Evolutionary conservation across 169 alveolate genomes (phyloP).

Genomic region (Amoebophrya sp.): DNA sequence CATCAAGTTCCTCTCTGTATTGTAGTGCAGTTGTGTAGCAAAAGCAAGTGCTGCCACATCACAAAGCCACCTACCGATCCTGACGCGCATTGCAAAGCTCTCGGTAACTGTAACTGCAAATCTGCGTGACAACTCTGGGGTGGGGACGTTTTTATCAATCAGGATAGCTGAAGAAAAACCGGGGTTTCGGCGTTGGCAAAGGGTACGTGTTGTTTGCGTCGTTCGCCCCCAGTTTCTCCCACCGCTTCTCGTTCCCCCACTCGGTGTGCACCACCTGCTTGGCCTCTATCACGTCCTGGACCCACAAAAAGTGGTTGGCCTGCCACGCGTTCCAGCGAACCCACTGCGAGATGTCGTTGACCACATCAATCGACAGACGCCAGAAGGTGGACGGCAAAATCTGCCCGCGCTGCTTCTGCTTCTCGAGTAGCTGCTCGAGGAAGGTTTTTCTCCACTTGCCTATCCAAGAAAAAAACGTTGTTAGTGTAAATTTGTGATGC

Average conservation of each 20-base stretch:
- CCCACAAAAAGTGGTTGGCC: neutral
- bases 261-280: neutral
- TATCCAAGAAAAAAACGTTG: no score
- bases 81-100: no score
- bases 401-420: neutral
- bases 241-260: slow-evolving; percentile 3
- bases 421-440: neutral
- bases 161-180: neutral
- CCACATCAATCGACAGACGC: neutral
- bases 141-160: no score
- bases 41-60: no score
- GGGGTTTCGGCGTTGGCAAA: neutral
- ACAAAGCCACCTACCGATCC: no score
- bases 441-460: no score
- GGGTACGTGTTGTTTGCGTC: neutral
- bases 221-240: neutral
- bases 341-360: slow-evolving; percentile 9
- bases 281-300: slow-evolving; percentile 5
- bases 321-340: slow-evolving; percentile 11
- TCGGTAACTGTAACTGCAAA: no score
- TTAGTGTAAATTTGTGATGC: no score
- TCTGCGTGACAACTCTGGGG: no score
- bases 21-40: no score
- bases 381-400: neutral
- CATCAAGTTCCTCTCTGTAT: no score